Percentiles rank a stretch among this genome's conserved stretches.
phyloP scores from a whole-genome alignment of 2,329 filamentous ascomycete genomes.

The Aspergillus sp. region DNA sequence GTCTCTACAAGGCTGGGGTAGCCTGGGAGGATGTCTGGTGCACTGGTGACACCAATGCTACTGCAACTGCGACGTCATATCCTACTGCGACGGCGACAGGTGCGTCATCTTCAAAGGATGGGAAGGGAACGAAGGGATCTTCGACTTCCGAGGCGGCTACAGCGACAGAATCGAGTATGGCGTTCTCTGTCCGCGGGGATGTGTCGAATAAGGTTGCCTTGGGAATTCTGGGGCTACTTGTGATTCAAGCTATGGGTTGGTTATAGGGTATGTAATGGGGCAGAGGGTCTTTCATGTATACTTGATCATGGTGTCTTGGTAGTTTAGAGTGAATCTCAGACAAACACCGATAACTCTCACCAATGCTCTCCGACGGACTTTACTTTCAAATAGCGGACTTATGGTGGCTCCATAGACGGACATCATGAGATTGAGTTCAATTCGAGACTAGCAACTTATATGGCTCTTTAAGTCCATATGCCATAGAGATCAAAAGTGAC shows the following conservation, averaged over 20 bases:
- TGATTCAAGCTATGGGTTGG: neutral
- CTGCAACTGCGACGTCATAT: slow-evolving; percentile 17
- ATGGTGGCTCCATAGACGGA: neutral
- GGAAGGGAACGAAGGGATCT: slow-evolving; percentile 1
- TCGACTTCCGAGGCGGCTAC: neutral
- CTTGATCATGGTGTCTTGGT: neutral
- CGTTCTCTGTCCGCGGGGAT: neutral
- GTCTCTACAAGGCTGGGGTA: slow-evolving; percentile 22
- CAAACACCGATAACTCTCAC: no score
- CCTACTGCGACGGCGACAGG: slow-evolving; percentile 12
- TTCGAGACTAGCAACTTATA: neutral
- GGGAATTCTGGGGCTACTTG: neutral
- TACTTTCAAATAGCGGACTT: no score
- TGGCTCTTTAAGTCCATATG: neutral
- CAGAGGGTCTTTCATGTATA: neutral
- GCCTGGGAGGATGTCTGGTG: slow-evolving; percentile 26
- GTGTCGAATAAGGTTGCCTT: neutral
- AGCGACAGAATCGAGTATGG: neutral
- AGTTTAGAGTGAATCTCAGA: neutral
- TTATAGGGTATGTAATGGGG: neutral
- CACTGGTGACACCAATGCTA: slow-evolving; percentile 16
- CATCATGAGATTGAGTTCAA: neutral
- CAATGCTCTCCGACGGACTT: no score
- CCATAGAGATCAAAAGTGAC: neutral
- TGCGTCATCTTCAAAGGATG: neutral